Conservation (phyloP, 345 rosid genomes). For the Euphorbia pulcherrima region DNA sequence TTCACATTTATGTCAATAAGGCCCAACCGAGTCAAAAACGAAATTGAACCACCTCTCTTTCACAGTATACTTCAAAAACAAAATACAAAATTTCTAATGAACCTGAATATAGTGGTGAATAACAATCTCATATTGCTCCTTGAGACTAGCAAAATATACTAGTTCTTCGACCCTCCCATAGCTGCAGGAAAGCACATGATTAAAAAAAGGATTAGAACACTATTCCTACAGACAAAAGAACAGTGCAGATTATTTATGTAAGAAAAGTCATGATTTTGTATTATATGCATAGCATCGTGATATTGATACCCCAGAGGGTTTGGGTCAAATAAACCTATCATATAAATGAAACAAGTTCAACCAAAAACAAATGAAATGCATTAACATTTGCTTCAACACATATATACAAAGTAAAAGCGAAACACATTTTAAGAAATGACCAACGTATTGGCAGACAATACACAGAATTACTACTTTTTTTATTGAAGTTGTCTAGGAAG, state of each 20-base stretch:
- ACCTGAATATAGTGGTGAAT: conserved; percentile 93
- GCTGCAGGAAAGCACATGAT: conserved; percentile 40
- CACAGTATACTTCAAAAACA: background rate
- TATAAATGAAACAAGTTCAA: background rate
- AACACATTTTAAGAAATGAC: too few species aligned
- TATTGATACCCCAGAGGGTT: background rate
- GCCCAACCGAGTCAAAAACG: background rate
- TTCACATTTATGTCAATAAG: background rate
- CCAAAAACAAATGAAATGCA: background rate
- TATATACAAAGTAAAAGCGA: too few species aligned
- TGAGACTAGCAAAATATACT: conserved; percentile 90
- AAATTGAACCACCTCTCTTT: background rate
- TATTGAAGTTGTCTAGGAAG: background rate
- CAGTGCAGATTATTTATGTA: background rate
- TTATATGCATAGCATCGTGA: background rate
- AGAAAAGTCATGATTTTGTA: background rate
- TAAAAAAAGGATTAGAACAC: background rate
- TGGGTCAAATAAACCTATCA: background rate
- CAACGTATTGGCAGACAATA: too few species aligned
- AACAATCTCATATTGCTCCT: conserved; percentile 90
- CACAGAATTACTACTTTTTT: too few species aligned
- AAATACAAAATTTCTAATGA: conserved; percentile 4
- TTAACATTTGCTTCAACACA: background rate
- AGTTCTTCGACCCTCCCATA: conserved; percentile 95
- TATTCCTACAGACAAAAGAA: background rate